A percentile compares a stretch with the other conserved stretches of the same genome.
These are phyloP conservation scores for Ambrosia hybrid DNA, from an alignment of 140 eudicot genomes.

Conservation along the genomic window DNA sequence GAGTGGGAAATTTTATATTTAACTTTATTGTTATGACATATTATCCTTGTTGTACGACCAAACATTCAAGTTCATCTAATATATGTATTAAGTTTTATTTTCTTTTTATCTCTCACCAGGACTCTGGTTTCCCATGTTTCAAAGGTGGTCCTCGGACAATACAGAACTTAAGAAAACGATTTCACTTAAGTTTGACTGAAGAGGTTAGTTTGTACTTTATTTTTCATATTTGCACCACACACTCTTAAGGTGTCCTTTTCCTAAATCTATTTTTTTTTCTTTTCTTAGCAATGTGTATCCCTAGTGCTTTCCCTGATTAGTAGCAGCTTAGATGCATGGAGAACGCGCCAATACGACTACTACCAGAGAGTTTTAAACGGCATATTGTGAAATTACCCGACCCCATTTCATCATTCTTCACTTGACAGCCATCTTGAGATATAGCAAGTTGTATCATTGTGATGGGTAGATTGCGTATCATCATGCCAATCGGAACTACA, in stretches of 20 bases:
- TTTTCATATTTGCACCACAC: background rate
- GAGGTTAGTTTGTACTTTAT: conserved; percentile 56
- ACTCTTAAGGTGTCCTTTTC: background rate
- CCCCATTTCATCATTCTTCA: conserved; percentile 13
- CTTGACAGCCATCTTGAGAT: conserved; percentile 28
- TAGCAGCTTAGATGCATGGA: conserved; percentile 99
- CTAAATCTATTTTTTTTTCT: background rate
- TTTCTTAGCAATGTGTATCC: conserved; percentile 94
- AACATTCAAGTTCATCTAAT: background rate
- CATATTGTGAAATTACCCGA: conserved; percentile 54
- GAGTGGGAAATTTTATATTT: too few species aligned
- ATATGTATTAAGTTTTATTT: background rate
- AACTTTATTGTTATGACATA: too few species aligned
- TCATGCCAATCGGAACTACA: conserved; percentile 25
- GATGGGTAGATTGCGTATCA: conserved; percentile 13
- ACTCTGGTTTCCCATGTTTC: conserved; percentile 98
- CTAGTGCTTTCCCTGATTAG: conserved; percentile 96
- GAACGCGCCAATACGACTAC: conserved; percentile 96
- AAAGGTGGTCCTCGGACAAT: conserved; percentile 98
- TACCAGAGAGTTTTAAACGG: conserved; percentile 96
- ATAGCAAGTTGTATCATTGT: conserved; percentile 20
- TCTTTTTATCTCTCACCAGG: conserved; percentile 49
- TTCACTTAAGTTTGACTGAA: conserved; percentile 93
- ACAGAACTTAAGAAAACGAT: conserved; percentile 91
- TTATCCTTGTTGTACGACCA: background rate